Base-by-base conservation (phyloP, 208 protist genomes). In the Trypanosomatidae sp. region DNA sequence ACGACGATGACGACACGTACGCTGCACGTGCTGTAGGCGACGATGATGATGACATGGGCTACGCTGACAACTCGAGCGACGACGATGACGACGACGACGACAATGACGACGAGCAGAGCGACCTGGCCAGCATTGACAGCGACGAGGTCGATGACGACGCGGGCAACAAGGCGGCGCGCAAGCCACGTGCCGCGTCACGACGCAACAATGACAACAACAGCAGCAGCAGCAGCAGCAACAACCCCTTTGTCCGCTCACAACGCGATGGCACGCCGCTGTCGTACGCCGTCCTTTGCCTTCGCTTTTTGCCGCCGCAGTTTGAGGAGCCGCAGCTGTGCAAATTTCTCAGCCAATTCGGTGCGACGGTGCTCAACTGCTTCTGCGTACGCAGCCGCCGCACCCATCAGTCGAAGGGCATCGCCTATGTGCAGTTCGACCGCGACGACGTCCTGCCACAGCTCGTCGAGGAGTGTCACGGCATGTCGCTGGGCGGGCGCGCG, bases 321-420 rank as follows among this genome's bases (percentile, higher is more conserved):
- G 56, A 92, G 53, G 78, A 92, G 70, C 77, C 78, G 24, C 72
- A 92, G 65, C 62, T 92, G 21, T 88, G 66, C 56, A 86, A 92
- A 56, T 92, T 92, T 43, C 63, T 92, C 15, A 67, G 53, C 30
- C 83, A 92, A 61, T 92, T 92, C 49, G 83, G 78, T 6, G 75
- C 75, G 15, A 66, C 54, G 10, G 83, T 92, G 43, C 43, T 84
- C 21, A 88, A 87, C 65, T 88, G 78, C 62, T 92, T 88, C 67
- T 88, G 78, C 26, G 83, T 92, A 30, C 83, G 83, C 44, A 92
- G 78, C 56, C 68, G 67, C 18, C 74, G 83, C 48, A 83, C 78
- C 7, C 78, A 88, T 48, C 78, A 77, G 48, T 92, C 83, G 18
- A 77, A 80, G 48, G 83, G 83, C 18, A 75, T 85, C 38, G 83